Percentiles rank a stretch among this genome's conserved stretches.
Conservation (phyloP, 768 basidiomycete species). For the Termitomyces titanicus region DNA sequence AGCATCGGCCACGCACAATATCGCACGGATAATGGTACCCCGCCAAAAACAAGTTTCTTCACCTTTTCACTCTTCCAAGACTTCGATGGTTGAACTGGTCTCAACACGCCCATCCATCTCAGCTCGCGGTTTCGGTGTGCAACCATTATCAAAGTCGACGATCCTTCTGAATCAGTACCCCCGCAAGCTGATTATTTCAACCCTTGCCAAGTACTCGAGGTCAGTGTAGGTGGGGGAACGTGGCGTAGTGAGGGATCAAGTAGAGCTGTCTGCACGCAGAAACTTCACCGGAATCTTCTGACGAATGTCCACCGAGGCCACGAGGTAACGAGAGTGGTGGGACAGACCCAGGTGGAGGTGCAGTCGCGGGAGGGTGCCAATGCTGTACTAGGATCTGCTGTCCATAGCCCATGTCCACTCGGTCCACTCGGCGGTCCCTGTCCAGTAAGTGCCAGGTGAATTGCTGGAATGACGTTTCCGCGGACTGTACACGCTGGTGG, state of each 20-base stretch:
- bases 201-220: constrained; percentile 4
- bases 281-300: constrained; percentile 49
- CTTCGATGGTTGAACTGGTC: constrained; percentile 52
- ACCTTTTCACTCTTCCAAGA: constrained; percentile 79
- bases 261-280: constrained; percentile 39
- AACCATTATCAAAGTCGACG: constrained; percentile 40
- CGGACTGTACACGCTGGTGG: constrained; percentile 6
- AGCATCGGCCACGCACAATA: constrained; percentile 86
- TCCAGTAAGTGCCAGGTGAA: constrained; percentile 26
- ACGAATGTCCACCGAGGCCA: constrained; percentile 33
- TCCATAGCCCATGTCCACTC: constrained; percentile 43
- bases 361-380: constrained; percentile 34
- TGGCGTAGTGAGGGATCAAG: constrained; percentile 30
- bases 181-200: constrained; percentile 1
- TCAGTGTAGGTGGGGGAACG: constrained; percentile 18
- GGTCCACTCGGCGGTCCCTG: constrained; percentile 2
- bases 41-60: too few species aligned
- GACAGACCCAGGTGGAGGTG: too few species aligned
- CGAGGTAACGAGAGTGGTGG: constrained; percentile 6
- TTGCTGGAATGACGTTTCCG: constrained; percentile 17
- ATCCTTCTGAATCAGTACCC: constrained; percentile 30
- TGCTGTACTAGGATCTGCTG: constrained; percentile 44
- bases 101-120: too few species aligned
- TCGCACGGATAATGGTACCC: too few species aligned
- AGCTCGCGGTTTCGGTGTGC: too few species aligned